Evolutionary conservation across 2,329 filamentous ascomycete species (phyloP), one percentile per base, ranked within the genome.

Genomic region (Coniochaeta sp.): DNA sequence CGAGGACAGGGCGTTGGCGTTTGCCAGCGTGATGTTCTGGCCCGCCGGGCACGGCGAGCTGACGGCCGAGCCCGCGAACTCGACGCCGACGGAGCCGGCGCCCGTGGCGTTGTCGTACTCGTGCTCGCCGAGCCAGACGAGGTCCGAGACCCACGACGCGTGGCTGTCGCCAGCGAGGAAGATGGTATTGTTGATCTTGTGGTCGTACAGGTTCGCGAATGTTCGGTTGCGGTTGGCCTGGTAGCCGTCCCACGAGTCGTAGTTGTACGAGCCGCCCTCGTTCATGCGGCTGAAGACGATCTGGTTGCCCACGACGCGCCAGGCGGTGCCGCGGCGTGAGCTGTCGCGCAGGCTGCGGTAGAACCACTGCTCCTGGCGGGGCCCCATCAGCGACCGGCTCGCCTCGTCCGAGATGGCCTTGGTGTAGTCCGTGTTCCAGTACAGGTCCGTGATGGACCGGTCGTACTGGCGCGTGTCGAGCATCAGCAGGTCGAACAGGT

Each of bases 321-420:
- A 92, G 0, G 81, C 79, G 0, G 88, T 85, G 26, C 85, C 85
- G n/a, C 88, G 81, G 17, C 82, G 67, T n/a, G 81, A 77, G 0
- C 85, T 88, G 56, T 80, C 70, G 5, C 77, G 78, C 8, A 90
- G 74, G 47, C 79, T 74, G 54, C 79, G 78, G 70, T 89, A 89
- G 72, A 90, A 87, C 89, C 89, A 92, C 65, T 84, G 82, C 71
- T 92, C 89, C 69, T 92, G 89, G 12, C 82, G 81, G 1, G 80
- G 77, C 2, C 89, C 89, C 88, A 92, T 91, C 64, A 92, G 74
- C 0, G 81, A 83, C 4, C 89, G 82, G 6, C 84, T 81, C 2
- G 86, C 83, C 60, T 91, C 87, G 64, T 90, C 82, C 19, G 82
- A 68, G 62, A 91, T 76, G 66, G 87, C 81, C 22, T 83, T 67